Evolutionary conservation across 225 moss, liverwort and hornwort genomes (phyloP).

Genomic region (Ulota crispa): DNA sequence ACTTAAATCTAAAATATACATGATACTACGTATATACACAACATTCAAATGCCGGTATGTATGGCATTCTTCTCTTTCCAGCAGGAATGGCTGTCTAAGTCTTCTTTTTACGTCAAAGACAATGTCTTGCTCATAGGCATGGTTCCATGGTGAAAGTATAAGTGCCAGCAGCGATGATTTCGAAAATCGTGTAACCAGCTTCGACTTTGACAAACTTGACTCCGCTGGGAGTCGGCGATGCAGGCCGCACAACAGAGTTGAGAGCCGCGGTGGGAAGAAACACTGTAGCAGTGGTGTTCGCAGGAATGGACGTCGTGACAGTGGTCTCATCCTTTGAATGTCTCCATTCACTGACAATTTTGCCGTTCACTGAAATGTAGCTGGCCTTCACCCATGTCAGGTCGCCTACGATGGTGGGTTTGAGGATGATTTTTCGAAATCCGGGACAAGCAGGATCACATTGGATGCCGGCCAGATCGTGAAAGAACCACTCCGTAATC

Average conservation of each 20-base stretch:
- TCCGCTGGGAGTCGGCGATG: not conserved
- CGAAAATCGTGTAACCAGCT: conserved; percentile 31
- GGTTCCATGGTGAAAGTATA: conserved; percentile 31
- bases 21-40: not conserved
- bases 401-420: conserved; percentile 48
- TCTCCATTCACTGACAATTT: conserved; percentile 44
- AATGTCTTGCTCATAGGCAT: not conserved
- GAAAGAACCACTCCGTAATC: conserved; percentile 54
- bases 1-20: not conserved
- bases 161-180: conserved; percentile 32
- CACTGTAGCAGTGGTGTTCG: conserved; percentile 34
- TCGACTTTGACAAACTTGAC: conserved; percentile 29
- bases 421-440: conserved; percentile 39
- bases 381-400: conserved; percentile 52
- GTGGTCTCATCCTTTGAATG: conserved; percentile 6
- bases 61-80: not conserved
- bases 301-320: conserved; percentile 25
- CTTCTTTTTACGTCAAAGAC: no score
- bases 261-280: conserved; percentile 29
- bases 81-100: not conserved
- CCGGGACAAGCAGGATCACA: conserved; percentile 38
- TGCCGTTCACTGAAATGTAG: conserved; percentile 29
- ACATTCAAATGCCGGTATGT: not conserved
- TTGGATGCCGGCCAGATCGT: conserved; percentile 54
- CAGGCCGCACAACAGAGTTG: not conserved